A percentile compares a stretch with the other conserved stretches of the same genome.
Evolutionary conservation across 768 basidiomycete genomes (phyloP).

Genomic region (Boletellus sp.): DNA sequence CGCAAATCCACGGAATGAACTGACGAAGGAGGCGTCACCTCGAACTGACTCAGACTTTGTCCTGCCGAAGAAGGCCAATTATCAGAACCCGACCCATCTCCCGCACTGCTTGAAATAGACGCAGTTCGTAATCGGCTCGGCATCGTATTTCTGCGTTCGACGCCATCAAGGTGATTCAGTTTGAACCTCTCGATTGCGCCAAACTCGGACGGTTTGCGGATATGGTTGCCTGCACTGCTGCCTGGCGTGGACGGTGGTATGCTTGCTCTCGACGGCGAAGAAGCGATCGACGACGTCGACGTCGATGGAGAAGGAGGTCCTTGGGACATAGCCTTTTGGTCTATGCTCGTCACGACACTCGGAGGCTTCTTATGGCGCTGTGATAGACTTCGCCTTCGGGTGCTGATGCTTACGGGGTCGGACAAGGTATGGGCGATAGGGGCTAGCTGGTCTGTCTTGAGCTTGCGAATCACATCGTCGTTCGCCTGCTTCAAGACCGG

Average conservation of each 20-base stretch:
- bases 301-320: conserved; percentile 90
- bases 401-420: conserved; percentile 55
- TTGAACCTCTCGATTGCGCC: conserved; percentile 89
- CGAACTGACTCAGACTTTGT: conserved; percentile 51
- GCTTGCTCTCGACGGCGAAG: conserved; percentile 79
- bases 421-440: conserved; percentile 73
- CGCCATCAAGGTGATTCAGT: conserved; percentile 71
- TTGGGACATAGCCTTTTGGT: conserved; percentile 58
- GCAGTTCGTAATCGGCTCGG: conserved; percentile 85
- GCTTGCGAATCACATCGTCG: conserved; percentile 94
- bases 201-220: conserved; percentile 85
- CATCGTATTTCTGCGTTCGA: conserved; percentile 77
- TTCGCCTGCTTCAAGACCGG: conserved; percentile 96
- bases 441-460: conserved; percentile 85
- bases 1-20: conserved; percentile 81
- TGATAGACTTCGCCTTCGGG: conserved; percentile 78
- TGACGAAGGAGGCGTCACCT: conserved; percentile 72
- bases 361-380: conserved; percentile 76
- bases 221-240: conserved; percentile 50
- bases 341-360: conserved; percentile 68
- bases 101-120: conserved; percentile 78
- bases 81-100: conserved; percentile 76
- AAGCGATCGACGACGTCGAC: conserved; percentile 87
- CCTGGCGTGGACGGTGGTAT: conserved; percentile 70
- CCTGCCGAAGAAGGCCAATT: conserved; percentile 61